A percentile compares a stretch with the other conserved stretches of the same genome.
Evolutionary conservation across 805 yeast genomes (phyloP).

Genomic region (Yamadazyma nakazawae): DNA sequence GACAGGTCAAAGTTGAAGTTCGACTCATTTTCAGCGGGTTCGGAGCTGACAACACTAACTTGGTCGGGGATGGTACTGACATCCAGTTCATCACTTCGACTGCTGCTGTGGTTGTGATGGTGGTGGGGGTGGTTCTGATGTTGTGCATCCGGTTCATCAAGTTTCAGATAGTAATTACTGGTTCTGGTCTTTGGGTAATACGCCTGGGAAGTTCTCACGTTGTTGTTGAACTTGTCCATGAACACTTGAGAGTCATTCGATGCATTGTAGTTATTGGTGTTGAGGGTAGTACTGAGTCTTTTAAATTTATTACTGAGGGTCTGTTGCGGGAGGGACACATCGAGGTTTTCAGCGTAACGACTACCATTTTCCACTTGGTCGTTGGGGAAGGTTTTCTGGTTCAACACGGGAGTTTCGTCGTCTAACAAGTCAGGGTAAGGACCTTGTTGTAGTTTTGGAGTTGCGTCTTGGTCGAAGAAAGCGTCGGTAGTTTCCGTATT

Average conservation of each 20-base stretch:
- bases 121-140: neutral
- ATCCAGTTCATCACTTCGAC: constrained; percentile 16
- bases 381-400: neutral
- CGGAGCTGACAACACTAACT: constrained; percentile 22
- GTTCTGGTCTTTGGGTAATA: constrained; percentile 16
- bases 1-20: constrained; percentile 3
- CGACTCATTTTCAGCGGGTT: neutral
- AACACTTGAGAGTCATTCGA: constrained; percentile 41
- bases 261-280: constrained; percentile 22
- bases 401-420: constrained; percentile 30
- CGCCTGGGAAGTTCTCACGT: constrained; percentile 21
- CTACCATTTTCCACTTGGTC: constrained; percentile 11
- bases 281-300: constrained; percentile 35
- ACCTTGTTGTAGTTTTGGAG: constrained; percentile 26
- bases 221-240: constrained; percentile 37
- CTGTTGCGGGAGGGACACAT: constrained; percentile 26
- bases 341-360: constrained; percentile 3
- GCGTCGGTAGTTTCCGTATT: constrained; percentile 2
- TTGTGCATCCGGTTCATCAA: constrained; percentile 21
- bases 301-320: constrained; percentile 34
- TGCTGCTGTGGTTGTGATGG: neutral
- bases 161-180: constrained; percentile 31
- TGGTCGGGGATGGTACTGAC: constrained; percentile 24
- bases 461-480: constrained; percentile 23
- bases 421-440: constrained; percentile 15